These are phyloP conservation scores for Metschnikowia aberdeeniae DNA, from an alignment of 805 yeast species.

Conservation along the genomic window DNA sequence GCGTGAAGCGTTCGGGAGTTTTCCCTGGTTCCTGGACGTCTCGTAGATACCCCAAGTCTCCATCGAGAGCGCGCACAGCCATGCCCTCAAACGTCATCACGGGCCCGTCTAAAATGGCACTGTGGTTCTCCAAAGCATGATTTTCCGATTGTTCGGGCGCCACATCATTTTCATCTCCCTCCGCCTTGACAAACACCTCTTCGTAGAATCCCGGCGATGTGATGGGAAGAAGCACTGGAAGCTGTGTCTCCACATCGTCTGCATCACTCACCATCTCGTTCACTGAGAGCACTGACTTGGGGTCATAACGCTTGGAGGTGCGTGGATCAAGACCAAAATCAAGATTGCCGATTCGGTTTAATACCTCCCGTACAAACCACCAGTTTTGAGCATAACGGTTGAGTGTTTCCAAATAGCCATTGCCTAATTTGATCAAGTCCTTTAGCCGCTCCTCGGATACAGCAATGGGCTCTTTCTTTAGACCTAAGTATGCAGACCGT, in stretches of 20 bases:
- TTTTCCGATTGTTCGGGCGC: background rate
- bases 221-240: slow-evolving; percentile 14
- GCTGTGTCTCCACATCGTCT: slow-evolving; percentile 13
- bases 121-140: background rate
- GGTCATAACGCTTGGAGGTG: background rate
- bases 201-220: slow-evolving; percentile 19
- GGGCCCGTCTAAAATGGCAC: background rate
- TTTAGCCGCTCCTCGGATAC: background rate
- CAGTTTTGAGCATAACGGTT: slow-evolving; percentile 10
- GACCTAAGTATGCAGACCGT: slow-evolving; percentile 8
- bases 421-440: slow-evolving; percentile 4
- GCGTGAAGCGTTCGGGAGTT: background rate
- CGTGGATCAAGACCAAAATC: background rate
- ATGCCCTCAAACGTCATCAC: slow-evolving; percentile 5
- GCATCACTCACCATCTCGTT: slow-evolving; percentile 10
- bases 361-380: slow-evolving; percentile 18
- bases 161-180: slow-evolving; percentile 5
- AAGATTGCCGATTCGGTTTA: slow-evolving; percentile 8
- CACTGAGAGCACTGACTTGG: slow-evolving; percentile 9
- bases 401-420: slow-evolving; percentile 10
- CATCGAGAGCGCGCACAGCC: slow-evolving; percentile 5
- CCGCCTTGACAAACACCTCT: slow-evolving; percentile 12
- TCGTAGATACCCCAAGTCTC: background rate
- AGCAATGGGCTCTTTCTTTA: background rate
- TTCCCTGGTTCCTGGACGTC: background rate